Evolutionary conservation across 2,329 filamentous ascomycete species (phyloP), one percentile per base, ranked within the genome.

Genomic region (Aspergillus sp.): DNA sequence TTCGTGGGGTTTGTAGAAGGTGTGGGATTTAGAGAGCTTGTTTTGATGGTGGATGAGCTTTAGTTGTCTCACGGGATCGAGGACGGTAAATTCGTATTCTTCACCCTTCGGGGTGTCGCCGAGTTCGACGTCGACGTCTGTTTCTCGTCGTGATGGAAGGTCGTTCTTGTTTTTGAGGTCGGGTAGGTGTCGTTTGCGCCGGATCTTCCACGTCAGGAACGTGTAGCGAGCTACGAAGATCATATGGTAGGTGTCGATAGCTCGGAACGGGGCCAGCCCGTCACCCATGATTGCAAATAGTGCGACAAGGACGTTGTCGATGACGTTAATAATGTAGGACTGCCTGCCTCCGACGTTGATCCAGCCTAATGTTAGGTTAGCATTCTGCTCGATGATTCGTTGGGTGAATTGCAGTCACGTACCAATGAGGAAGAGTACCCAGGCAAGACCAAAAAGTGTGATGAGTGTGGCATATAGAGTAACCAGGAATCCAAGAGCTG

Each of bases 401-500:
- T 15, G 32, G 6, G 3, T n/a, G n/a, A 5, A 8, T 19, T 11
- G 13, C 50, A 17, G 8, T 15, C 74, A 58, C 30, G 11, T 75
- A 80, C 88, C 90, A 72, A 96, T 96, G 57, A 96, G 80, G 77
- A 94, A 95, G n/a, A 96, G 83, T 1, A 96, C 91, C 92, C 91
- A 96, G 0, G 90, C 90, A 11, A 94, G 81, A 70, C 91, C 91
- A 68, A 96, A 96, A 0, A 93, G 81, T 0, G 91, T 95, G 67
- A 96, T 93, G 19, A 94, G 81, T 1, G 85, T 88, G 8, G 91
- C 91, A 74, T 96, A 96, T 3, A 96, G 77, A 0, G 91, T 95
- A 60, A 96, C 90, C 57, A 93, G 83, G 71, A 95, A 91, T 1
- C 92, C 92, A 39, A 96, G 82, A 1, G 92, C 84, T 86, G 32